A percentile compares a stretch with the other conserved stretches of the same genome.
These are phyloP conservation scores for Clonostachys rosea DNA, from an alignment of 2,329 filamentous ascomycete species.

Conservation along the genomic window DNA sequence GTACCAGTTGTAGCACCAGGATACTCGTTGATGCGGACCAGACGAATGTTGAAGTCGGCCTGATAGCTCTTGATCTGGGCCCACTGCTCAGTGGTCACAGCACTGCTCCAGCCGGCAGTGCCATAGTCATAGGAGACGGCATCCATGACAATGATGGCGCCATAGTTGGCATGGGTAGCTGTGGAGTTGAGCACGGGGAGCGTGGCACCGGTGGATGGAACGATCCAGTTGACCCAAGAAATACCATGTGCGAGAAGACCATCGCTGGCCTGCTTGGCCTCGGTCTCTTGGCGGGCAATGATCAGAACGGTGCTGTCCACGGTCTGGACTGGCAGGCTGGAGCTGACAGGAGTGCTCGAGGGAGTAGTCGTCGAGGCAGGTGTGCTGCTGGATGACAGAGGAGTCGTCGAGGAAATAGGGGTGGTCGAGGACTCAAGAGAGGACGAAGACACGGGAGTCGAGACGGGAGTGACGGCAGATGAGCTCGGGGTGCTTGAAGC, in stretches of 20 bases:
- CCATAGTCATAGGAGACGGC: slow-evolving; percentile 49
- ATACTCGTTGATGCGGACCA: slow-evolving; percentile 56
- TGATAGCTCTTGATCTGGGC: slow-evolving; percentile 52
- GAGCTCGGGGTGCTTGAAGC: too few species aligned
- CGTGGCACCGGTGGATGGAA: slow-evolving; percentile 43
- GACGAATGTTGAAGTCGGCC: slow-evolving; percentile 49
- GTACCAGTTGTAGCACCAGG: slow-evolving; percentile 45
- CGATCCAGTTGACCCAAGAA: slow-evolving; percentile 48
- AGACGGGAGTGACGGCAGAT: too few species aligned
- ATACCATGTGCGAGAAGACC: slow-evolving; percentile 59
- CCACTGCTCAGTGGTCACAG: slow-evolving; percentile 52
- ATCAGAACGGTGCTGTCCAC: slow-evolving; percentile 47
- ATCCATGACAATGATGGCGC: slow-evolving; percentile 49
- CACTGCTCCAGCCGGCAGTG: slow-evolving; percentile 39
- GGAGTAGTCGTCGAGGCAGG: slow-evolving; percentile 4
- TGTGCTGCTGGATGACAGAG: neutral
- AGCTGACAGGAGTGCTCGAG: too few species aligned
- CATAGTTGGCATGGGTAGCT: slow-evolving; percentile 47
- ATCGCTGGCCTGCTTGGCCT: slow-evolving; percentile 42
- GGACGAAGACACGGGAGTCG: too few species aligned
- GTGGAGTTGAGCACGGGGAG: slow-evolving; percentile 48
- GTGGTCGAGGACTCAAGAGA: too few species aligned
- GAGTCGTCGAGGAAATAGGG: too few species aligned
- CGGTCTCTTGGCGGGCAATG: slow-evolving; percentile 44
- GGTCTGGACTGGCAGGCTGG: slow-evolving; percentile 1